Evolutionary conservation across 176 grass and related monocot genomes (phyloP), one percentile per base, ranked within the genome.

Genomic region (Juncus effusus): DNA sequence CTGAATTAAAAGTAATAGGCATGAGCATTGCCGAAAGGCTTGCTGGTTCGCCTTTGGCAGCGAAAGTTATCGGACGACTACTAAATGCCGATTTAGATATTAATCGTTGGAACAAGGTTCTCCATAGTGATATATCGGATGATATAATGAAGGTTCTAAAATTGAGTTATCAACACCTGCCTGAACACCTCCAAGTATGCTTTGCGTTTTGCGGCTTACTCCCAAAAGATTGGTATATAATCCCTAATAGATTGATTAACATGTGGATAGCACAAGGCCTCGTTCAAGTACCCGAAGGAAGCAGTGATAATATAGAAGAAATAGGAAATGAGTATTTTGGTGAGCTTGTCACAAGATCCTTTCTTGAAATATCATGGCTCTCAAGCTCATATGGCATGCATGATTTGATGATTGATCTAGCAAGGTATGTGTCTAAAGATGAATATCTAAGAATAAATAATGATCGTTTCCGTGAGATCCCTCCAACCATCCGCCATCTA

Each of bases 251-350:
- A 10, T 74, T 87, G 49, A 73, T 80, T 56, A 60, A 79, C 56
- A 83, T 93, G 75, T 93, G 89, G 89, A 79, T 85, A n/a, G 72
- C 84, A 2, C 78, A 87, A 13, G 89, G 89, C 42, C 82, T 93
- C 54, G 38, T 82, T 38, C 73, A 58, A 10, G 44, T 47, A 47
- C 44, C 44, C 4, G 42, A 59, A 5, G 36, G 39, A 45, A 71
- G 40, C 5, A 76, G 60, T 41, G 10, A 19, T 12, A 81, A 12
- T 53, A 78, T 77, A 64, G 54, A 82, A 61, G 79, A 76, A 15
- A 64, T 76, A 50, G 79, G 71, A 2, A 19, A 16, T 36, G 58
- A 64, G 42, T 82, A 76, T 56, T 74, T 92, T 4, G 4, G 79
- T 61, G 78, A 93, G 53, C 73, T 93, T 59, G 61, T 79, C 4